These are phyloP conservation scores for Fusarium sp. DNA, from an alignment of 2,329 filamentous ascomycete genomes.

Conservation along the genomic window DNA sequence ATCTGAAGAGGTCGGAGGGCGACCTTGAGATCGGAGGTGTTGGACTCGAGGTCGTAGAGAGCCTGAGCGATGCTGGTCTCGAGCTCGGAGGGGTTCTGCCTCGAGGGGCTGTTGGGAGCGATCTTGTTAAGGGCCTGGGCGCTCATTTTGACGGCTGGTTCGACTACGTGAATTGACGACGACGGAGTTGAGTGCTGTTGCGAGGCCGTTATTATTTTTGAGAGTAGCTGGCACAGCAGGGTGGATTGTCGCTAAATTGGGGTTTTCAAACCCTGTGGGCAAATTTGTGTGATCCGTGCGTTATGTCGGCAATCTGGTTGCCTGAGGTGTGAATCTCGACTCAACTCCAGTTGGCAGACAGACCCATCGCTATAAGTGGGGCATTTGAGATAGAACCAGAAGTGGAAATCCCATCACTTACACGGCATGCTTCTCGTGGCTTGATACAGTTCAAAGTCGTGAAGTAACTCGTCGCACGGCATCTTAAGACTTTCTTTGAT, in stretches of 20 bases:
- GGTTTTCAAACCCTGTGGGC: constrained; percentile 54
- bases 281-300: constrained; percentile 24
- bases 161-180: constrained; percentile 49
- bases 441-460: neutral
- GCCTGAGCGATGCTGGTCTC: constrained; percentile 97
- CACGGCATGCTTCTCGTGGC: constrained; percentile 12
- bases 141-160: constrained; percentile 68
- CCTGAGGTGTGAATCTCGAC: constrained; percentile 25
- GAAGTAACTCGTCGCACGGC: constrained; percentile 1
- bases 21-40: constrained; percentile 97
- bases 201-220: constrained; percentile 47
- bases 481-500: neutral
- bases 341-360: neutral
- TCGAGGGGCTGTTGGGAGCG: constrained; percentile 94
- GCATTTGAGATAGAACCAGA: neutral
- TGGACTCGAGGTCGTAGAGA: constrained; percentile 99
- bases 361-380: neutral
- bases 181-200: constrained; percentile 42
- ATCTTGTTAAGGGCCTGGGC: constrained; percentile 94
- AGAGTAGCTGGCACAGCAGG: constrained; percentile 32
- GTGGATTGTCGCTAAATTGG: constrained; percentile 54
- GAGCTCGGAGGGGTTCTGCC: constrained; percentile 95
- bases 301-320: constrained; percentile 2
- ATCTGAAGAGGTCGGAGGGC: constrained; percentile 98
- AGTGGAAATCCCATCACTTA: constrained; percentile 8